Percentiles rank a stretch among this genome's conserved stretches.
These are phyloP conservation scores for Aciculoconidium aculeatum DNA, from an alignment of 805 yeast species.

Conservation along the genomic window DNA sequence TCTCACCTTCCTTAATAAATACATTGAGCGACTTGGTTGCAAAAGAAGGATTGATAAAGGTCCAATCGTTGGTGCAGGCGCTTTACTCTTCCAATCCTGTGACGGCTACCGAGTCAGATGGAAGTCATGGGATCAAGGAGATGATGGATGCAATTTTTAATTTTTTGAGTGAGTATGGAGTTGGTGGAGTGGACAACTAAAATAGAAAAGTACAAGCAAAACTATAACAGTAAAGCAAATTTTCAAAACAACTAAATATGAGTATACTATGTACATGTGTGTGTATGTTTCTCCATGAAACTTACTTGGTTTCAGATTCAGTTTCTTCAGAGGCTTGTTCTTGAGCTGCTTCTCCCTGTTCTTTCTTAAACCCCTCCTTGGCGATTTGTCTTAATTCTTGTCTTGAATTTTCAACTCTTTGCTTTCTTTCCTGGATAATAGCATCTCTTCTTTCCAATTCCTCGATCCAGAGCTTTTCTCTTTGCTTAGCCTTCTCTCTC, in stretches of 20 bases:
- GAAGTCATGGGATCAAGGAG: conserved; percentile 50
- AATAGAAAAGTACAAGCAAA: conserved; percentile 1
- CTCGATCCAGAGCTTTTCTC: conserved; percentile 86
- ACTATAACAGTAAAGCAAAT: too few species aligned
- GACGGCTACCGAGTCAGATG: conserved; percentile 14
- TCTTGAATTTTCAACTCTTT: conserved; percentile 60
- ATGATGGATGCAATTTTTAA: conserved; percentile 48
- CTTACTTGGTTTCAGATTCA: not conserved
- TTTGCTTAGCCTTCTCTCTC: conserved; percentile 71
- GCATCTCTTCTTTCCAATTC: conserved; percentile 83
- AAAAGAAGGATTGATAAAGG: conserved; percentile 74
- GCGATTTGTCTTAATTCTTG: conserved; percentile 32
- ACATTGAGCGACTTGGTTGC: conserved; percentile 56
- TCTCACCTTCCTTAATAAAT: conserved; percentile 63
- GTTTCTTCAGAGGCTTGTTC: not conserved
- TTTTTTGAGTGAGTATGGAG: conserved; percentile 40
- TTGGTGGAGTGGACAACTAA: conserved; percentile 39
- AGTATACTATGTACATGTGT: conserved; percentile 1
- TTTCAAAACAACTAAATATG: too few species aligned
- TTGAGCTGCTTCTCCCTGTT: conserved; percentile 6
- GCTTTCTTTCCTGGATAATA: conserved; percentile 60
- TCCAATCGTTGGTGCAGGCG: conserved; percentile 66
- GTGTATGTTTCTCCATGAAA: not conserved
- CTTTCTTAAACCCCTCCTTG: conserved; percentile 29
- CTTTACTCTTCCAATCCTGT: conserved; percentile 42